Percentiles rank a stretch among this genome's conserved stretches.
These are phyloP conservation scores for Paspalum notatum DNA, from an alignment of 176 grass and related monocot genomes.

Conservation along the genomic window DNA sequence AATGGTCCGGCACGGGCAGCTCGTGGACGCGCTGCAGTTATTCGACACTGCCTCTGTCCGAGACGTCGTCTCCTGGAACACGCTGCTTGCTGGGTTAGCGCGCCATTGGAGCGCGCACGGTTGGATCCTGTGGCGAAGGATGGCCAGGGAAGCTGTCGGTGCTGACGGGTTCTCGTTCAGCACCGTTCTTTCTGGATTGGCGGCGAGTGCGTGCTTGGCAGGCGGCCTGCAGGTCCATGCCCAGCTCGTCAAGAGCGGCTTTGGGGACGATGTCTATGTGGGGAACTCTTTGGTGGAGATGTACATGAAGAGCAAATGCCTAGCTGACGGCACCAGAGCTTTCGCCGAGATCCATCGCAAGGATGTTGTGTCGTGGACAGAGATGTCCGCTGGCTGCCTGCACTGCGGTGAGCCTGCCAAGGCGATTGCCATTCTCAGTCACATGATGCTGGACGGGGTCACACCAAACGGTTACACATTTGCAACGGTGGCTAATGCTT, in stretches of 20 bases:
- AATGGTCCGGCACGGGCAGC: constrained; percentile 47
- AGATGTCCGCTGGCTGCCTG: constrained; percentile 56
- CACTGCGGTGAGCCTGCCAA: constrained; percentile 35
- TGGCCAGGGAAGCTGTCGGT: constrained; percentile 30
- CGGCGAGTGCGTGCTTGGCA: constrained; percentile 4
- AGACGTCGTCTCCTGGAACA: constrained; percentile 71
- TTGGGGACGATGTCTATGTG: constrained; percentile 47
- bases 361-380: constrained; percentile 76
- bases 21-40: constrained; percentile 41
- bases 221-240: constrained; percentile 58
- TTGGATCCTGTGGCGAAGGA: constrained; percentile 65
- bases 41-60: constrained; percentile 26
- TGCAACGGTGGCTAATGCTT: constrained; percentile 46
- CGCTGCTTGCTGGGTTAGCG: constrained; percentile 50
- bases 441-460: constrained; percentile 49
- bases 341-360: constrained; percentile 46
- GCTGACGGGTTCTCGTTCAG: constrained; percentile 72
- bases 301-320: constrained; percentile 59
- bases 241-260: constrained; percentile 61
- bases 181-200: constrained; percentile 56
- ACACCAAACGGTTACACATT: constrained; percentile 63
- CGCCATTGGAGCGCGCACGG: constrained; percentile 29
- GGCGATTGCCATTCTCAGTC: constrained; percentile 36
- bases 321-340: constrained; percentile 35
- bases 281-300: constrained; percentile 68